phyloP scores from a whole-genome alignment of 352 stramenopile genomes.

The Stramenopiles sp. region DNA sequence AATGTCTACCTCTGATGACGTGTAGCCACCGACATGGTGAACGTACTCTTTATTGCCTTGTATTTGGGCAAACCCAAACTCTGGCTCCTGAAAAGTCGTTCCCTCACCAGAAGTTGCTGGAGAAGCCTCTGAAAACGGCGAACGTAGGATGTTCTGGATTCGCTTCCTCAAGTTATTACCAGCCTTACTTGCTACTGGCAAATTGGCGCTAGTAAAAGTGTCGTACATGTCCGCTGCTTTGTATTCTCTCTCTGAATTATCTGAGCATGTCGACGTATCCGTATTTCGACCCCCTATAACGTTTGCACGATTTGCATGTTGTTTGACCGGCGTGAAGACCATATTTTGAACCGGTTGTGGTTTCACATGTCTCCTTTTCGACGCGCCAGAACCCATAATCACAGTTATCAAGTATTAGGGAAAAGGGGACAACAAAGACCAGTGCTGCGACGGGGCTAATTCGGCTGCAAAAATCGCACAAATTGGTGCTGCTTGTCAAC shows the following conservation, averaged over 20 bases:
- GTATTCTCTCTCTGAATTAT: neutral
- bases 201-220: neutral
- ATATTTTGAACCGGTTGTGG: neutral
- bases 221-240: neutral
- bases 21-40: neutral
- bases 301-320: too few relatives aligned
- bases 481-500: too few relatives aligned
- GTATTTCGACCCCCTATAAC: neutral
- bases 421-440: too few relatives aligned
- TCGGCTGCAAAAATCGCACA: too few relatives aligned
- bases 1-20: neutral
- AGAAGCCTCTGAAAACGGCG: neutral
- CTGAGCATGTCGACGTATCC: neutral
- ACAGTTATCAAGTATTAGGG: too few relatives aligned
- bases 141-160: neutral
- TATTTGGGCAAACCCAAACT: too few relatives aligned
- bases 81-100: too few relatives aligned
- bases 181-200: neutral
- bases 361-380: neutral
- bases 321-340: neutral
- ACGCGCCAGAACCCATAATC: neutral
- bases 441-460: too few relatives aligned
- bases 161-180: neutral
- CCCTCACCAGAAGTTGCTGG: neutral
- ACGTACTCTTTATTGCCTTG: too few relatives aligned